Evolutionary conservation across 2,329 filamentous ascomycete species (phyloP), one percentile per base, ranked within the genome.

Genomic region (Trichoderma simmonsii): DNA sequence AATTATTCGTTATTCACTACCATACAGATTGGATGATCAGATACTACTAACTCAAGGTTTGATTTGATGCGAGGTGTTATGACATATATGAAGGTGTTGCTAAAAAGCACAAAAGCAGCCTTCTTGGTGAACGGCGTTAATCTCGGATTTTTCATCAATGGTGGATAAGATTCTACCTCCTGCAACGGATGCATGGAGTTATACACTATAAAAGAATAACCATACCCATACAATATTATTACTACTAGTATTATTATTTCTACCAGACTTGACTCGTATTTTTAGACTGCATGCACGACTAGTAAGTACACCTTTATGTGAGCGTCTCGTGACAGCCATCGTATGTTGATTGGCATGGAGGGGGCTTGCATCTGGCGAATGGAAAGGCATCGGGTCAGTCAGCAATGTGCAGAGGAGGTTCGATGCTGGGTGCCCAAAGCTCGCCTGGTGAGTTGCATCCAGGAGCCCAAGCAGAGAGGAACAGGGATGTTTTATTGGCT

Each of bases 301-400:
- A 6, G 4, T 11, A 11, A 34, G 56, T 48, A 51, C 36, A 32
- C 9, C 36, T 15, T 69, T 26, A 3, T 4, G 39, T 61, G 56
- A 34, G 66, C 39, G 43, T 62, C 66, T 69, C 66, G 66, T 69
- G 66, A 69, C 39, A 18, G 34, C 28, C 21, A 51, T 69, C 39
- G 21, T 51, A 69, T 62, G 66, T 28, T 69, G 66, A 51, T n/a
- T 21, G 54, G 39, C 39, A 69, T 54, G 56, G 57, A 39, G 56
- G 21, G 39, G 48, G 48, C 21, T 56, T 56, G 24, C 26, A 4
- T 5, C 14, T 32, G 26, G 24, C n/a, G 26, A 48, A 32, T 15
- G 21, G 34, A 51, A 18, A 14, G n/a, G 54, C 26, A 26, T 60
- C 51, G 36, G n/a, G 36, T n/a, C n/a, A n/a, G 24, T 36, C 28